phyloP scores from a whole-genome alignment of 495 filamentous ascomycete species.

The Viridothelium virens region DNA sequence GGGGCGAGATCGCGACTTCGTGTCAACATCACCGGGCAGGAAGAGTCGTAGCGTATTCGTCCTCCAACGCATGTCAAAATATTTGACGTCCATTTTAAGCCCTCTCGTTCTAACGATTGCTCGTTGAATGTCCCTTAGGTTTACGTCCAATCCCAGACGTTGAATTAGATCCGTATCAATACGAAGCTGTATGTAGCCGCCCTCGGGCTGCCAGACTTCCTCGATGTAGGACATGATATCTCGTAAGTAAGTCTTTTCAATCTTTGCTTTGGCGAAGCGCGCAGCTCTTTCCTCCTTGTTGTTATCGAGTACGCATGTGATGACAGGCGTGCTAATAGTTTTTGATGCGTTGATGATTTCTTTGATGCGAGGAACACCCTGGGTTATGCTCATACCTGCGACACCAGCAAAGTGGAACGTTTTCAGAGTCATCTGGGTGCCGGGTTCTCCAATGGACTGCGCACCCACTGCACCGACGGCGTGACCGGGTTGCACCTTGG shows the following conservation, averaged over 20 bases:
- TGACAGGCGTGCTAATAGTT: slow-evolving; percentile 87
- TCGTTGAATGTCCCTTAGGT: slow-evolving; percentile 55
- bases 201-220: slow-evolving; percentile 70
- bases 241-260: slow-evolving; percentile 77
- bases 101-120: slow-evolving; percentile 73
- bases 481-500: slow-evolving; percentile 85
- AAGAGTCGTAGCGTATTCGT: slow-evolving; percentile 46
- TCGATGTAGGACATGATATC: slow-evolving; percentile 72
- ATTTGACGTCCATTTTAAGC: slow-evolving; percentile 53
- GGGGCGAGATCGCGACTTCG: slow-evolving; percentile 18
- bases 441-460: slow-evolving; percentile 95
- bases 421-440: slow-evolving; percentile 98
- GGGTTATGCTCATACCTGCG: slow-evolving; percentile 96
- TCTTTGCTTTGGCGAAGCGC: slow-evolving; percentile 77
- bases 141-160: slow-evolving; percentile 70
- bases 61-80: slow-evolving; percentile 38
- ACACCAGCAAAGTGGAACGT: slow-evolving; percentile 99
- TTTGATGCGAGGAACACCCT: slow-evolving; percentile 98
- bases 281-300: slow-evolving; percentile 63
- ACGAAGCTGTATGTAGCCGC: slow-evolving; percentile 62
- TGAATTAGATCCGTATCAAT: slow-evolving; percentile 70
- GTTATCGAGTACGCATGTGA: slow-evolving; percentile 71
- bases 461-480: slow-evolving; percentile 97
- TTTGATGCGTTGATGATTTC: slow-evolving; percentile 98
- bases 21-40: slow-evolving; percentile 21